These are phyloP conservation scores for Dichotomocladium elegans DNA, from an alignment of 371 early-diverging fungal genomes.

Conservation along the genomic window DNA sequence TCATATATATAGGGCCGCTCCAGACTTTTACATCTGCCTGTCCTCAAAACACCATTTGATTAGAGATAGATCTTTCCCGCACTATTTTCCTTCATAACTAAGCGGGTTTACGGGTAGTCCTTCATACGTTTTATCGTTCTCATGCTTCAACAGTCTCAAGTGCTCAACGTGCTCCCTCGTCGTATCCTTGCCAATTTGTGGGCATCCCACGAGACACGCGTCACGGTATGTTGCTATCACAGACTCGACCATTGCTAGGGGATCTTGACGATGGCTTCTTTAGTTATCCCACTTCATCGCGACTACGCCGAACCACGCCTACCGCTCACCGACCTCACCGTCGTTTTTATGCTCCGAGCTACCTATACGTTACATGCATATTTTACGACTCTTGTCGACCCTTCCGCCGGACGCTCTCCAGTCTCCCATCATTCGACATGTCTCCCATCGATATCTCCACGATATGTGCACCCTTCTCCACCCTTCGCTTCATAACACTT, in stretches of 20 bases:
- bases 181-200: constrained; percentile 32
- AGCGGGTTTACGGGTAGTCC: too few species aligned
- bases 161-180: constrained; percentile 35
- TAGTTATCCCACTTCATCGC: constrained; percentile 11
- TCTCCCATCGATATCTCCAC: constrained; percentile 38
- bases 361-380: constrained; percentile 67
- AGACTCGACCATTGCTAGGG: background rate
- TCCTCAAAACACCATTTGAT: too few species aligned
- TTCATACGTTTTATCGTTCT: too few species aligned
- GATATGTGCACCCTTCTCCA: constrained; percentile 40
- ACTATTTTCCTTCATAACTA: too few species aligned
- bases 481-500: constrained; percentile 31
- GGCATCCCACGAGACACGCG: constrained; percentile 37
- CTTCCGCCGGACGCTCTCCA: constrained; percentile 28
- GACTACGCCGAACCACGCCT: constrained; percentile 17
- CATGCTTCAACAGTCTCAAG: constrained; percentile 43
- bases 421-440: constrained; percentile 30
- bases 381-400: constrained; percentile 47
- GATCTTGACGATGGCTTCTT: background rate
- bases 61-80: too few species aligned
- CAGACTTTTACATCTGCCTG: too few species aligned
- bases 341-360: constrained; percentile 65
- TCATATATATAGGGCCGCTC: background rate
- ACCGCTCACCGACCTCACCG: too few species aligned
- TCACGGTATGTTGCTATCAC: constrained; percentile 24